Base-by-base conservation (phyloP, 768 basidiomycete genomes). In the Suillus lakei region DNA sequence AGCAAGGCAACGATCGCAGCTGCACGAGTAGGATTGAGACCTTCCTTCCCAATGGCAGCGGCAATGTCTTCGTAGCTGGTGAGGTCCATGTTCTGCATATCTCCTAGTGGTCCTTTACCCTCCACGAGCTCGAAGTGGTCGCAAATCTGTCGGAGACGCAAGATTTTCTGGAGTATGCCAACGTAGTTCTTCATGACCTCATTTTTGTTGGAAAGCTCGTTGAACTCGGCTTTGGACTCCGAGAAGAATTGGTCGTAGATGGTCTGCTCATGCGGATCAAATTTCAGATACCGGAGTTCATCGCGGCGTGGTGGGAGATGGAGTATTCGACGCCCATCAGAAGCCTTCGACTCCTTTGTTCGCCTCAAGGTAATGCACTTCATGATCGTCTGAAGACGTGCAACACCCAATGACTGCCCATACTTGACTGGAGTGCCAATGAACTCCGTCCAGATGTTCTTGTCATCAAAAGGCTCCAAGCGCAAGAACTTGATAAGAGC, bases 111-210 rank as follows among this genome's bases (percentile, higher is more conserved):
- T 56, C 82, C 86, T 71, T 92, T 91, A 50, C 88, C 89, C 71
- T 91, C 85, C 5, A 98, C 91, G 41, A 98, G 85, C 71, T 95
- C 94, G 70, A 86, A 93, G 78, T 99, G 97, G 74, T 98, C 96
- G 78, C 98, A 99, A 58, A 99, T 99, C 81, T 99, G 97, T 62
- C 98, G 92, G 54, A 99, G 85, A 28, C 96, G 93, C 61, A 99
- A 83, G 64, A 99, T 93, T 83, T 96, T 96, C 78, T 98, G 97
- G 69, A 99, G 78, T 71, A 99, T 97, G 62, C 95, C 95, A 69
- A 98, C 98, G 74, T 97, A 98, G 74, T 98, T 98, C 86, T 98
- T 98, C 91, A 96, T 93, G 61, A 98, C 91, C 76, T 95, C 92
- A 71, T 96, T 95, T 78, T 91, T 93, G 77, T 89, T 84, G 36